Evolutionary conservation across 176 grass and related monocot genomes (phyloP), one percentile per base, ranked within the genome.

Genomic region (Oryza meridionalis): DNA sequence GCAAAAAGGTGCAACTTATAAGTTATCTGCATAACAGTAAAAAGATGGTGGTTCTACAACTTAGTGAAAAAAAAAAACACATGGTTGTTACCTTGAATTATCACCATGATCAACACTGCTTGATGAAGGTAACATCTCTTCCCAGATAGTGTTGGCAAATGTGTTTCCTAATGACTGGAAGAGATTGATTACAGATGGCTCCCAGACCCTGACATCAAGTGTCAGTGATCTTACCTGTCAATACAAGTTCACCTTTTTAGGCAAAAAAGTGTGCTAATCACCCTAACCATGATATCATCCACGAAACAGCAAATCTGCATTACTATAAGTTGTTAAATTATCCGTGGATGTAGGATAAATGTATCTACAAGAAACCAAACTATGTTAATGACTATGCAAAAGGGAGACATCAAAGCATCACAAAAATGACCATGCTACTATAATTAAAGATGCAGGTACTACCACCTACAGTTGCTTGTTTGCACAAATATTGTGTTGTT

Each of bases 171-270:
- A 82, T 66, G 96, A 96, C 72, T 99, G 93, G 81, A 99, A 99
- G 70, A 99, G 89, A 84, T 94, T 96, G 73, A 99, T 99, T 76
- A 99, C 96, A 65, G 96, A 99, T 72, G 81, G 81, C 81, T 99
- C 96, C 96, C 96, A 99, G 51, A 92, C 96, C 88, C 89, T 90
- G 78, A 99, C 96, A 90, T 99, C 96, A 90, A 99, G 96, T 40
- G 96, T 99, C 83, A 99, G 87, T 70, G 96, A 99, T 85, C 96
- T 90, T 82, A 99, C 96, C 96, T 99, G 87, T 16, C 78, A 91
- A 77, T 76, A 51, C 43, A 88, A 79, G 27, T 47, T 47, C 24
- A 85, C 47, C 14, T 24, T 25, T 78, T 78, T 62, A 77, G 74
- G 64, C 35, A 81, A 85, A 81, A 81, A 64, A 87, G 25, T 84